phyloP scores from a whole-genome alignment of 2,329 filamentous ascomycete species.

The Neopestalotiopsis clavispora region DNA sequence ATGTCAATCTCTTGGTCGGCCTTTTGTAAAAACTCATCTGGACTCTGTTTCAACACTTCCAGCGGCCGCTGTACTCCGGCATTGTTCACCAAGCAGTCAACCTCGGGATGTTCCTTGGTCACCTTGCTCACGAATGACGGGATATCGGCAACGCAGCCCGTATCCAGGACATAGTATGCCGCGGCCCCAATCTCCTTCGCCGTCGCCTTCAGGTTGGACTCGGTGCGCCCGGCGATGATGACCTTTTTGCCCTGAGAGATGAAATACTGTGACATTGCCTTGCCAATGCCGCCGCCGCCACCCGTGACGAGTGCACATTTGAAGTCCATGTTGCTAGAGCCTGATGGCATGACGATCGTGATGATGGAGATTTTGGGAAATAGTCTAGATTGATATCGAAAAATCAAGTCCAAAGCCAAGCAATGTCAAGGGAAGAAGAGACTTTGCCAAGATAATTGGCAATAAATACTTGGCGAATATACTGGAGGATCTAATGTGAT shows the following conservation, averaged over 20 bases:
- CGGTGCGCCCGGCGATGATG: conserved; percentile 58
- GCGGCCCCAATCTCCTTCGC: conserved; percentile 48
- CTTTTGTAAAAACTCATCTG: conserved; percentile 49
- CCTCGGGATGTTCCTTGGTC: conserved; percentile 52
- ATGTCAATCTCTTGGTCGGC: conserved; percentile 63
- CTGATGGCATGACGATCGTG: not conserved
- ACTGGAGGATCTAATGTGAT: too few species aligned
- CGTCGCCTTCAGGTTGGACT: conserved; percentile 53
- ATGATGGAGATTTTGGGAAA: not conserved
- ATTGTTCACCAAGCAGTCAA: conserved; percentile 65
- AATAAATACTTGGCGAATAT: too few species aligned
- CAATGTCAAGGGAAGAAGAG: not conserved
- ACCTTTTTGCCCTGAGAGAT: conserved; percentile 53
- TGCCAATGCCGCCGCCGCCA: conserved; percentile 57
- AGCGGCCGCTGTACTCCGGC: conserved; percentile 62
- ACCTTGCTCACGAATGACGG: conserved; percentile 50
- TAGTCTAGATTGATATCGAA: not conserved
- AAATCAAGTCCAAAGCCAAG: not conserved
- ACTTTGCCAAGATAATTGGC: not conserved
- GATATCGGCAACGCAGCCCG: conserved; percentile 48
- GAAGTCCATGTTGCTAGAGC: conserved; percentile 35
- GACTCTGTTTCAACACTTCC: conserved; percentile 42
- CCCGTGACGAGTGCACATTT: conserved; percentile 54
- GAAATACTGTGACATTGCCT: conserved; percentile 51
- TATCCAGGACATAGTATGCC: conserved; percentile 58